phyloP scores from a whole-genome alignment of 257 asterid species.

The Schizonepeta tenuifolia region DNA sequence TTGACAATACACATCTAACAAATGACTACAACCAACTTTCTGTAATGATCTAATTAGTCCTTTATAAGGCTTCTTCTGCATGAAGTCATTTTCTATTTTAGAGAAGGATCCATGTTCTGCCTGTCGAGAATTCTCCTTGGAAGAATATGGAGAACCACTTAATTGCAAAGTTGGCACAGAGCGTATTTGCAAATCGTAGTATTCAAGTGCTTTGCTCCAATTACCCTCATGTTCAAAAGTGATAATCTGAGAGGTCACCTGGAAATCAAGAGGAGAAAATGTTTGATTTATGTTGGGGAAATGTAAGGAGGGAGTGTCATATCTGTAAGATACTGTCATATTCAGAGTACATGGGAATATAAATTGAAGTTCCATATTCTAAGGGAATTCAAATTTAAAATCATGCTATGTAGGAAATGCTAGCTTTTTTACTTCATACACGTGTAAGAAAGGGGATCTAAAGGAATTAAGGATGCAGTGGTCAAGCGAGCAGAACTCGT shows the following conservation, averaged over 20 bases:
- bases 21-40: no score
- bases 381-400: not conserved
- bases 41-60: no score
- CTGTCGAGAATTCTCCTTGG: constrained; percentile 47
- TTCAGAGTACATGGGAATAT: not conserved
- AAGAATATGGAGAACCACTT: constrained; percentile 40
- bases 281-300: no score
- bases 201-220: constrained; percentile 97
- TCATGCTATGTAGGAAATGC: not conserved
- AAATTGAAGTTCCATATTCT: no score
- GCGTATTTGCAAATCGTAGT: constrained; percentile 86
- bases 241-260: constrained; percentile 88
- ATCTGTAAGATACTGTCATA: no score
- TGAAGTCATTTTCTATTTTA: constrained; percentile 41
- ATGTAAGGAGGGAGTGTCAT: no score
- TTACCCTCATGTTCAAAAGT: constrained; percentile 94
- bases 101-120: constrained; percentile 44
- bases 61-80: no score
- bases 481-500: not conserved
- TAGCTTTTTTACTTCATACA: not conserved
- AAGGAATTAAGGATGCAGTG: not conserved
- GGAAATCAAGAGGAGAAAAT: constrained; percentile 43
- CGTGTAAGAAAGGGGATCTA: not conserved
- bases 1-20: no score
- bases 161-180: constrained; percentile 53